Evolutionary conservation across 2,329 filamentous ascomycete genomes (phyloP).

Genomic region (Penicillium oxalicum): DNA sequence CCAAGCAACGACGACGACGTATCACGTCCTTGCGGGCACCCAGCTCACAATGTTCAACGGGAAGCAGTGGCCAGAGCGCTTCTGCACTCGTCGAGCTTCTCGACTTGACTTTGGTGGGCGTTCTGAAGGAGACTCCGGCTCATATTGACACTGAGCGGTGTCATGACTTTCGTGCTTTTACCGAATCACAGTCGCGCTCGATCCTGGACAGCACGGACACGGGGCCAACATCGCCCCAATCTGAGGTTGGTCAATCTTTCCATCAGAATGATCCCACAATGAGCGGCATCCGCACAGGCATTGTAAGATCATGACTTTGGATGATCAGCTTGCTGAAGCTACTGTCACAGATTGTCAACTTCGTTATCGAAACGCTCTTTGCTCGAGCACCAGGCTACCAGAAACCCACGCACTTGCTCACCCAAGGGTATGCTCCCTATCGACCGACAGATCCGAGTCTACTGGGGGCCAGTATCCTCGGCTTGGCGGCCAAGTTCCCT

Average conservation of each 20-base stretch:
- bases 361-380: constrained; percentile 72
- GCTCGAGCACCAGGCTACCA: constrained; percentile 46
- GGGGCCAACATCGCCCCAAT: constrained; percentile 50
- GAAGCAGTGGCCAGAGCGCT: constrained; percentile 3
- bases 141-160: constrained; percentile 38
- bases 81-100: constrained; percentile 52
- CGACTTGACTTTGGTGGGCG: constrained; percentile 64
- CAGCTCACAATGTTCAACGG: not conserved
- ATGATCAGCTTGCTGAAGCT: not conserved
- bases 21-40: constrained; percentile 30
- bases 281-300: too few relatives aligned
- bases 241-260: constrained; percentile 48
- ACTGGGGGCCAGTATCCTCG: constrained; percentile 53
- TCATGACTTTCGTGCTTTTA: constrained; percentile 56
- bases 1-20: constrained; percentile 48
- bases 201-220: constrained; percentile 31
- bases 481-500: constrained; percentile 56
- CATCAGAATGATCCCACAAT: constrained; percentile 17
- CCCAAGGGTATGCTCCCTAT: constrained; percentile 66
- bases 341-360: constrained; percentile 61
- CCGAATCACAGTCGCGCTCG: constrained; percentile 50
- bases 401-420: constrained; percentile 68
- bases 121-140: constrained; percentile 31
- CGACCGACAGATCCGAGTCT: constrained; percentile 29
- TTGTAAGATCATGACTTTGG: constrained; percentile 5